phyloP scores from a whole-genome alignment of 768 basidiomycete species.

The Gloeopeniophorella convolvens region DNA sequence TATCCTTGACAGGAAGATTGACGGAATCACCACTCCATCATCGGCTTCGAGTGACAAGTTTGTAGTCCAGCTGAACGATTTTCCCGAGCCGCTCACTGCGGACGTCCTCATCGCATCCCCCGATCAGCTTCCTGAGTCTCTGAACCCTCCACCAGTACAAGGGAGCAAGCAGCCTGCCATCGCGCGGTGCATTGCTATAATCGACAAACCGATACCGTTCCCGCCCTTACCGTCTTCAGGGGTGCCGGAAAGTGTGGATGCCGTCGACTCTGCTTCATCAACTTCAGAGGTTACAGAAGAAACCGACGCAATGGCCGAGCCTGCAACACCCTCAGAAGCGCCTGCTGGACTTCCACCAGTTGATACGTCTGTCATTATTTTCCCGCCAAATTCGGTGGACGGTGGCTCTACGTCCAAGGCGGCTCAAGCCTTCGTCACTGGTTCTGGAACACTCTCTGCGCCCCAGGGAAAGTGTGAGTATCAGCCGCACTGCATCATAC shows the following conservation, averaged over 20 bases:
- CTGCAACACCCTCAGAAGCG: not conserved
- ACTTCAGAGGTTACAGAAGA: conserved; percentile 6
- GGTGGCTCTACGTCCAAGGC: conserved; percentile 40
- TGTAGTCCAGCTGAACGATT: conserved; percentile 46
- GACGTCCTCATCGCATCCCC: conserved; percentile 49
- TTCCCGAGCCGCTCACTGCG: conserved; percentile 53
- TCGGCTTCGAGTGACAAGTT: conserved; percentile 26
- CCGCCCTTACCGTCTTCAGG: conserved; percentile 27
- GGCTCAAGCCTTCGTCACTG: conserved; percentile 59
- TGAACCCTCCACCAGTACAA: not conserved
- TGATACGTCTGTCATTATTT: conserved; percentile 67
- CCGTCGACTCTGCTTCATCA: conserved; percentile 9
- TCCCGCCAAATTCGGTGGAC: conserved; percentile 58
- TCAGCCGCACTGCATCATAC: not conserved
- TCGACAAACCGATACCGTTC: conserved; percentile 36
- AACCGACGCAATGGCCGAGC: not conserved
- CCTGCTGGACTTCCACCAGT: conserved; percentile 21
- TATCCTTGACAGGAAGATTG: conserved; percentile 53
- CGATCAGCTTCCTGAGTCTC: conserved; percentile 23
- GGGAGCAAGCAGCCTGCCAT: conserved; percentile 19
- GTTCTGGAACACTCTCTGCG: conserved; percentile 66
- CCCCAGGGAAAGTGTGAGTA: conserved; percentile 67
- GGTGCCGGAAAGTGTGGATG: conserved; percentile 23
- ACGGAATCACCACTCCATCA: conserved; percentile 20
- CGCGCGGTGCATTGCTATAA: conserved; percentile 46